Evolutionary conservation across 2,329 filamentous ascomycete species (phyloP).

Genomic region (Pezicula neosporulosa): DNA sequence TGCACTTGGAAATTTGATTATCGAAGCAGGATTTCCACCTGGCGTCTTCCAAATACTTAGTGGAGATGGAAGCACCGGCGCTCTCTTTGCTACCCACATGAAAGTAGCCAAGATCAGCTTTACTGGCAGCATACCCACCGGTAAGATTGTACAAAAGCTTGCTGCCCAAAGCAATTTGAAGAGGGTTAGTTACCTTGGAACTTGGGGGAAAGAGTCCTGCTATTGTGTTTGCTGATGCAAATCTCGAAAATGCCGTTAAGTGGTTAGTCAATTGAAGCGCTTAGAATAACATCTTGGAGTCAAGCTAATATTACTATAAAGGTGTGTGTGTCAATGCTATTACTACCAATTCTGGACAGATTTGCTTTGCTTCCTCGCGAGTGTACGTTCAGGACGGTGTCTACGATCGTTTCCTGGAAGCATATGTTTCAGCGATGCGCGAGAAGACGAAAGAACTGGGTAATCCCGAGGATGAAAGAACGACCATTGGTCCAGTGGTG

Average conservation of each 20-base stretch:
- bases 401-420: conserved; percentile 54
- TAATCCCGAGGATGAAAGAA: conserved; percentile 36
- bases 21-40: conserved; percentile 26
- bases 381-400: conserved; percentile 62
- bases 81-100: conserved; percentile 33
- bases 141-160: conserved; percentile 34
- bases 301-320: not conserved
- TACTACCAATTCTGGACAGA: conserved; percentile 70
- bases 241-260: conserved; percentile 44
- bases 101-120: conserved; percentile 35
- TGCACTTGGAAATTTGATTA: conserved; percentile 35
- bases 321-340: conserved; percentile 32
- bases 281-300: not conserved
- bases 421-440: conserved; percentile 60
- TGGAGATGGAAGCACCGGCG: conserved; percentile 35
- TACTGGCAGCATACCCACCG: conserved; percentile 34
- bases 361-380: conserved; percentile 69
- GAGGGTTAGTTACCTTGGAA: conserved; percentile 38
- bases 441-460: conserved; percentile 64
- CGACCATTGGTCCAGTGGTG: conserved; percentile 42
- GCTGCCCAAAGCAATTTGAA: conserved; percentile 36
- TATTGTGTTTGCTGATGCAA: conserved; percentile 37
- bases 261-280: conserved; percentile 17
- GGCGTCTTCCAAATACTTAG: conserved; percentile 36
- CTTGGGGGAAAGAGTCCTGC: conserved; percentile 39